A percentile compares a stretch with the other conserved stretches of the same genome.
Evolutionary conservation across 2,329 filamentous ascomycete genomes (phyloP).

Genomic region (Penicillium sp.): DNA sequence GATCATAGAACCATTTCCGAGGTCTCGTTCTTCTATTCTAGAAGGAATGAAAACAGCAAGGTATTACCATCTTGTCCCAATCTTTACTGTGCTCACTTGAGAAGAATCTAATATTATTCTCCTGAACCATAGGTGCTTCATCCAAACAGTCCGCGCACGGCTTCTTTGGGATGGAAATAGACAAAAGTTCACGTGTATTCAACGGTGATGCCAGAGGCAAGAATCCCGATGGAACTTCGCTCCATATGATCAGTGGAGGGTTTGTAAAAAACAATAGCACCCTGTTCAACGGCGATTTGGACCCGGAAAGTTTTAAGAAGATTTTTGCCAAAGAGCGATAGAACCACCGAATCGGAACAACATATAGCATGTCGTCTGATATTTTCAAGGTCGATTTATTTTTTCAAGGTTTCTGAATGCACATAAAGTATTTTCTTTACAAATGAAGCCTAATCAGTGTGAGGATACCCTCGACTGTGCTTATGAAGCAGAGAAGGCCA

Average conservation of each 20-base stretch:
- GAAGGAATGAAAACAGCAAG: background rate
- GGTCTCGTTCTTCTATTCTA: background rate
- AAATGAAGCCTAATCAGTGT: no score
- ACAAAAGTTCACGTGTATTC: background rate
- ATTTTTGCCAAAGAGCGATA: no score
- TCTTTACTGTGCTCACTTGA: background rate
- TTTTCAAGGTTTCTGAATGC: no score
- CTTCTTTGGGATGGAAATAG: background rate
- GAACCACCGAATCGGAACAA: no score
- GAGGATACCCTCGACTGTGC: no score
- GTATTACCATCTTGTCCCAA: background rate
- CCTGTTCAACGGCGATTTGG: background rate
- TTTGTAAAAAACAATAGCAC: background rate
- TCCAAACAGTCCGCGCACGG: background rate
- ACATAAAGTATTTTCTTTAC: no score
- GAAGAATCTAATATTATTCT: background rate
- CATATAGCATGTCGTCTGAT: no score
- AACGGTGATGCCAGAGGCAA: background rate
- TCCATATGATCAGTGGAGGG: background rate
- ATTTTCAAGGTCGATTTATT: no score
- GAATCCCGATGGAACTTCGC: background rate
- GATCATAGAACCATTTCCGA: background rate
- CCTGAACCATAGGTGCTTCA: background rate
- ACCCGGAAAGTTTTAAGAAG: no score
- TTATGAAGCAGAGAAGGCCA: no score